phyloP scores from a whole-genome alignment of 805 yeast genomes.

The Saturnispora serradocipensis region DNA sequence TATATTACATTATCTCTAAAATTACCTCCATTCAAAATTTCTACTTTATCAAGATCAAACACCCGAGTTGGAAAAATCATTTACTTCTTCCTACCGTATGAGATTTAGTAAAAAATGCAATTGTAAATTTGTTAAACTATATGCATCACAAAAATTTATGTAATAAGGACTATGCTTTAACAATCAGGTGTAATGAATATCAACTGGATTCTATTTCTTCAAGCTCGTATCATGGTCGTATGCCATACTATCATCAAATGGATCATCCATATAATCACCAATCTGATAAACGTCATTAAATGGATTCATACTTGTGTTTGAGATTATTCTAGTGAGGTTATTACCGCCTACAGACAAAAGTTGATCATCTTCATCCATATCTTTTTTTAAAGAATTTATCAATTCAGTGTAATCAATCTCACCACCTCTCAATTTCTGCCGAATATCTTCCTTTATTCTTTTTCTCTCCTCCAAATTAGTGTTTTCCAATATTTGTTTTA shows the following conservation, averaged over 20 bases:
- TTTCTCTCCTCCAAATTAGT: conserved; percentile 5
- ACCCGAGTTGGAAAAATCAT: too few species aligned
- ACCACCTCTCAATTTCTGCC: conserved; percentile 6
- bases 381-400: conserved; percentile 8
- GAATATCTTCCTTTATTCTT: neutral
- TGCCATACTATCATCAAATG: neutral
- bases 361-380: conserved; percentile 3
- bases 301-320: conserved; percentile 23
- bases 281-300: conserved; percentile 17
- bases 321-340: conserved; percentile 19
- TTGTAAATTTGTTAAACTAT: too few species aligned
- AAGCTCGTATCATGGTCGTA: neutral
- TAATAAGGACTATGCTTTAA: too few species aligned
- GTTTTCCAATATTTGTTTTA: conserved; percentile 6
- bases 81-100: too few species aligned
- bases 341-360: neutral
- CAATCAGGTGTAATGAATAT: neutral
- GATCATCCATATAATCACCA: neutral
- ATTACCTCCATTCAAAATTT: neutral
- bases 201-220: neutral
- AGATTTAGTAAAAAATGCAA: too few species aligned
- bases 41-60: too few species aligned
- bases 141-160: too few species aligned
- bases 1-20: neutral
- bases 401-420: conserved; percentile 4